Evolutionary conservation across 306 rosid species (phyloP), one percentile per base, ranked within the genome.

Genomic region (Dicorynia guianensis): DNA sequence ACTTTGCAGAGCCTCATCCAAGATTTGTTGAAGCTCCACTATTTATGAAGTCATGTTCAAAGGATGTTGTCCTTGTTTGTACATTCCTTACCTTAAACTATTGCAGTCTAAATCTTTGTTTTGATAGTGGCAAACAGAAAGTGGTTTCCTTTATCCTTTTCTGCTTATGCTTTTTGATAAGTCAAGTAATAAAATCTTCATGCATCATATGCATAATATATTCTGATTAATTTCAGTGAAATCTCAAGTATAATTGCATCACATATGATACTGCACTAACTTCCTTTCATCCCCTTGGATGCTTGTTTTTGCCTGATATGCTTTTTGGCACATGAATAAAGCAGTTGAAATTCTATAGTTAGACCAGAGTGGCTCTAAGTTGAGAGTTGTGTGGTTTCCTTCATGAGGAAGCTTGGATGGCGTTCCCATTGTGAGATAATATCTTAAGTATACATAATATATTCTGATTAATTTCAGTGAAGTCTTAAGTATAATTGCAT

Each of bases 1-100:
- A 57, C 61, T 55, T 80, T 84, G 90, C 96, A 95, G 98, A 95
- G 75, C 49, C 68, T 71, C 47, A 49, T 69, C 88, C 91, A 6
- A 83, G 78, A 83, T 53, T 60, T 54, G 78, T 91, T 77, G 83
- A 87, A 66, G 81, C 85, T 81, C 82, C 88, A 63, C 54, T 68
- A 68, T 83, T 89, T 63, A 59, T 72, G 71, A 85, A 86, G 82
- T 76, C 84, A 25, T 73, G 85, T 76, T 77, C 90, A 80, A 89
- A 89, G 85, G 83, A 96, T 79, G 71, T 95, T 81, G 81, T 95
- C 82, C 98, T 95, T 95, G 98, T 92, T 92, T 92, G 98, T 90
- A 92, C 98, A 89, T 95, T 90, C 87, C 97, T 90, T 86, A 77
- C 81, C 87, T 85, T 61, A 71, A 80, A 73, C 80, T 83, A 85